Conservation (phyloP, 495 filamentous ascomycete species). For the Penicillium herquei region DNA sequence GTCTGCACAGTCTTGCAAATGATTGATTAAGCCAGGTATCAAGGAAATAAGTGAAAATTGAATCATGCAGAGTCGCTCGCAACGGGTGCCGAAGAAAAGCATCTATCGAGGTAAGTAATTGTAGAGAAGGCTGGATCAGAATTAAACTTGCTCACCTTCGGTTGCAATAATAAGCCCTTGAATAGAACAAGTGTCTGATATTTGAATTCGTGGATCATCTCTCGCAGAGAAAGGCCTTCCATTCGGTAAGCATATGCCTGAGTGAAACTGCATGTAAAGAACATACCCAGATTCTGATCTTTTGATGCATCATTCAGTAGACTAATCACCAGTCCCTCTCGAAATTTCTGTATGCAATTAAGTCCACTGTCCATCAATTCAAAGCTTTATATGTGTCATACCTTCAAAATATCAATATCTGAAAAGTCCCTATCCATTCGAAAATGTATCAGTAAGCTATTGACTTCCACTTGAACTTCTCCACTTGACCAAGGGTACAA, state of each 20-base stretch:
- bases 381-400: slow-evolving; percentile 27
- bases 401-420: slow-evolving; percentile 70
- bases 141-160: slow-evolving; percentile 63
- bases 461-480: neutral
- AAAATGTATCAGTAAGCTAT: neutral
- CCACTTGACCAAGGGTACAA: neutral
- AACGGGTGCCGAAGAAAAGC: slow-evolving; percentile 96
- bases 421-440: slow-evolving; percentile 60
- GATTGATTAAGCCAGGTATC: slow-evolving; percentile 84
- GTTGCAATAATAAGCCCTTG: slow-evolving; percentile 89
- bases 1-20: slow-evolving; percentile 87
- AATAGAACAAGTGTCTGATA: slow-evolving; percentile 91
- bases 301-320: slow-evolving; percentile 66
- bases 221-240: slow-evolving; percentile 75
- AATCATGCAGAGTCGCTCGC: slow-evolving; percentile 94
- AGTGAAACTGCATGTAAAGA: neutral
- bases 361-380: slow-evolving; percentile 8
- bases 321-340: slow-evolving; percentile 76
- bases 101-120: slow-evolving; percentile 58
- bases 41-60: slow-evolving; percentile 94
- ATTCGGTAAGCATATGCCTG: slow-evolving; percentile 14
- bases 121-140: neutral
- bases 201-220: slow-evolving; percentile 90
- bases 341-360: slow-evolving; percentile 64
- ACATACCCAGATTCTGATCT: slow-evolving; percentile 81